A percentile compares a stretch with the other conserved stretches of the same genome.
These are phyloP conservation scores for Thraustochytrium aureum DNA, from an alignment of 352 stramenopile species.

Conservation along the genomic window DNA sequence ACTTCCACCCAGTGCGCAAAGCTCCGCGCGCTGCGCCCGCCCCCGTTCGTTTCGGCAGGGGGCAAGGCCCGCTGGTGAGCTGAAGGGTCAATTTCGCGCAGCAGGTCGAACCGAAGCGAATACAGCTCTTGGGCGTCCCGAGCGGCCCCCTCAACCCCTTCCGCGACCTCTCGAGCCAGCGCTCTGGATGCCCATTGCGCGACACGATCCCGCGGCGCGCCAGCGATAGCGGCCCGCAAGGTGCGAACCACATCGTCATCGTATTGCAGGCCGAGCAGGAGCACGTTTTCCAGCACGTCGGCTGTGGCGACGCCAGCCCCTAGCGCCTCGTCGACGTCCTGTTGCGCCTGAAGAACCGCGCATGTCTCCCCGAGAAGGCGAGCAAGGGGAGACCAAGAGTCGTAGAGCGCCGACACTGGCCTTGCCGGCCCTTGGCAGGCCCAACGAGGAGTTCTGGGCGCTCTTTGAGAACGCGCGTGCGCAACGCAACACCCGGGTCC, in stretches of 20 bases:
- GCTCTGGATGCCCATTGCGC: no score
- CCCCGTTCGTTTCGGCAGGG: no score
- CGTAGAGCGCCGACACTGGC: not conserved
- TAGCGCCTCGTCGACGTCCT: no score
- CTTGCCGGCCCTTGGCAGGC: not conserved
- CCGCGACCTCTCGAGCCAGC: no score
- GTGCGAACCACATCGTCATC: not conserved
- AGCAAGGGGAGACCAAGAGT: not conserved
- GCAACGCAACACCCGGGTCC: not conserved
- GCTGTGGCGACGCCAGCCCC: no score
- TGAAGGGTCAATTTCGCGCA: no score
- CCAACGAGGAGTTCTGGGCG: not conserved
- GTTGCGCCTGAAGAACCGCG: not conserved
- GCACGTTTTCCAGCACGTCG: conserved; percentile 17
- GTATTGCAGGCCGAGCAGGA: not conserved
- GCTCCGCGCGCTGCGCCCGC: not conserved
- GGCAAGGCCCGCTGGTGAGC: no score
- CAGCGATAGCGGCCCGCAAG: no score
- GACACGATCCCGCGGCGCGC: no score
- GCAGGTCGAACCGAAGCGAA: no score
- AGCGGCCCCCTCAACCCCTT: no score
- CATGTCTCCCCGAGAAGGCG: not conserved
- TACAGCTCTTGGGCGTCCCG: no score
- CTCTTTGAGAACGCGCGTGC: conserved; percentile 6
- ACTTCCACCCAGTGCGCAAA: conserved; percentile 50